Base-by-base conservation (phyloP, 352 stramenopile species). In the Pythium utonaiense region DNA sequence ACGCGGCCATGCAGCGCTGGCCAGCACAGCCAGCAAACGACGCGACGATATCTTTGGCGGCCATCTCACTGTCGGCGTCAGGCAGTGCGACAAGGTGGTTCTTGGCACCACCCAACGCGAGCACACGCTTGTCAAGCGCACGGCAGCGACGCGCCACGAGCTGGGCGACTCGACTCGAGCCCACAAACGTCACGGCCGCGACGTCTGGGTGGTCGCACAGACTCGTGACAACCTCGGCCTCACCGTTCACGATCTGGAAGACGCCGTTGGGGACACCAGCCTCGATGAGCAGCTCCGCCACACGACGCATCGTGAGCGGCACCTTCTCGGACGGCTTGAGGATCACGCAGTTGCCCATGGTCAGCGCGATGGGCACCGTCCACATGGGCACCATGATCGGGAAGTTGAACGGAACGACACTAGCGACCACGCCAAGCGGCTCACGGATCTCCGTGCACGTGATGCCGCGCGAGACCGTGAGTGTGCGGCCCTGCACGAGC, bases 381-480 rank as follows among this genome's bases (percentile, higher is more conserved):
- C 97, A 99, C 83, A 98, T 97, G 13, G 96, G 94, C 6, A 98
- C 93, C 90, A 99, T 99, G 64, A 98, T 93, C 8, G 96, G 96
- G 62, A 98, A 99, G 73, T 98, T 98, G 67, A 99, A 99, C 1
- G 97, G 97, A 25, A 98, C 91, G 66, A 99, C 93, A 50, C 74
- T 96, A 0, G 80, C 93, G 22, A 99, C 89, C 6, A 94, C 80
- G 6, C 96, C 96, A 5, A 99, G 66, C 10, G 96, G 92, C 51
- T 98, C 91, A 24, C 94, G 81, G 38, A 86, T 74, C 73, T 99
- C 95, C 14, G 89, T 77, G 77, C 96, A 99, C 59, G 87, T 96
- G 47, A 99, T 98, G 28, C 89, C 78, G 44, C 79, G 71, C 25
- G 84, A 89, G n/a, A 97, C 79, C 64, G 90, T 67, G 49, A 98